Conservation (phyloP, 352 stramenopile genomes). For the Pythium coloratum region DNA sequence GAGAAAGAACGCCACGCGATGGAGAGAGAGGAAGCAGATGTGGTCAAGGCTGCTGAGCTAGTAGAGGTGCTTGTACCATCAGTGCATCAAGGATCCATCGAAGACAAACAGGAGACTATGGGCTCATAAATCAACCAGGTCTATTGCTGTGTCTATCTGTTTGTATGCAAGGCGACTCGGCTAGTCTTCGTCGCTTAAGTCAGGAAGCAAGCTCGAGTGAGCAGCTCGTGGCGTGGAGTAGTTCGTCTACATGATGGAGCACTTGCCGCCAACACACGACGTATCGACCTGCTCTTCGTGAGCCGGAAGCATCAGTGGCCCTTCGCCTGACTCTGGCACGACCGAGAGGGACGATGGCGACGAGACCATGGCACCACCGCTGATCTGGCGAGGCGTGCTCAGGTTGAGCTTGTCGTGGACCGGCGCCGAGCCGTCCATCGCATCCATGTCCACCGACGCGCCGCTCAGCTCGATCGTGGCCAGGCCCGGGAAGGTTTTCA, state of each 20-base stretch:
- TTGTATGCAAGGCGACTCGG: slow-evolving; percentile 1
- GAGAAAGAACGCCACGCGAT: slow-evolving; percentile 31
- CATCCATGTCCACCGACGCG: slow-evolving; percentile 1
- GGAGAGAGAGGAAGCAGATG: neutral
- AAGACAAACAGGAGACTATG: neutral
- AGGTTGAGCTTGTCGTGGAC: slow-evolving; percentile 23
- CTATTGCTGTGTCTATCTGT: neutral
- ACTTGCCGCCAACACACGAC: slow-evolving; percentile 40
- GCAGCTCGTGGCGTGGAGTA: neutral
- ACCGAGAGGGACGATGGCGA: neutral
- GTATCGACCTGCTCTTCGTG: slow-evolving; percentile 40
- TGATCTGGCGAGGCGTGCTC: neutral
- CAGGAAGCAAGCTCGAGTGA: neutral
- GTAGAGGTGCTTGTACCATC: no score
- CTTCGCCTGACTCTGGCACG: neutral
- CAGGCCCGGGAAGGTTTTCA: slow-evolving; percentile 11
- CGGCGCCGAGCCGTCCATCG: slow-evolving; percentile 19
- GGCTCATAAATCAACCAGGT: neutral
- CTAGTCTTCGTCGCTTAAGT: slow-evolving; percentile 1
- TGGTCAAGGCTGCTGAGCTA: neutral
- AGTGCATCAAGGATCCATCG: neutral
- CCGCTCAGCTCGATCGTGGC: slow-evolving; percentile 25
- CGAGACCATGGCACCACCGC: neutral
- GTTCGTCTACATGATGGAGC: slow-evolving; percentile 52
- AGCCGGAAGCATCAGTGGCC: slow-evolving; percentile 9